These are phyloP conservation scores for Annulohypoxylon stygium DNA, from an alignment of 495 filamentous ascomycete genomes.

Conservation along the genomic window DNA sequence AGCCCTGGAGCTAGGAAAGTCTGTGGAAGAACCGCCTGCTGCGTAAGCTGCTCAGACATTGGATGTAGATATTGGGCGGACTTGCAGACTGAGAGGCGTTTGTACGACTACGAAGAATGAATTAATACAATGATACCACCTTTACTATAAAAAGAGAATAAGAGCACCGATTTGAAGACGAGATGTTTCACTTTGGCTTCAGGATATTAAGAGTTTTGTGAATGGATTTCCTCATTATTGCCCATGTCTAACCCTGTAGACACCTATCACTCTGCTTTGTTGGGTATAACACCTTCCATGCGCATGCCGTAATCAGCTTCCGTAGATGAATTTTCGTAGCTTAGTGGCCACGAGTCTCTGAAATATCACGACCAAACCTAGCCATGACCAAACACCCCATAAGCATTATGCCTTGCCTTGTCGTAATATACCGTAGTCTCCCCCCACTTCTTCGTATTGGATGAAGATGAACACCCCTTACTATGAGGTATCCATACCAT, in stretches of 20 bases:
- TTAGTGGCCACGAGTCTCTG: not conserved
- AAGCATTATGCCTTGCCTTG: not conserved
- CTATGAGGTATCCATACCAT: constrained; percentile 78
- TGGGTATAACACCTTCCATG: constrained; percentile 48
- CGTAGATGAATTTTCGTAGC: not conserved
- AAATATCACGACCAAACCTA: not conserved
- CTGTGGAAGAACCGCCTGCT: constrained; percentile 51
- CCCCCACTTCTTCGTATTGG: not conserved
- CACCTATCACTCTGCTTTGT: not conserved
- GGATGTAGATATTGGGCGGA: constrained; percentile 21
- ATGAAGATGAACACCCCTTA: constrained; percentile 16
- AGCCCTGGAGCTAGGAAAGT: constrained; percentile 57
- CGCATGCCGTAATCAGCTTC: not conserved
- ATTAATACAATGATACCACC: constrained; percentile 48
- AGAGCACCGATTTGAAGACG: not conserved
- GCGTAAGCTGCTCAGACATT: constrained; percentile 43
- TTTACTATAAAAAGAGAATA: not conserved
- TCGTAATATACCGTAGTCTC: not conserved
- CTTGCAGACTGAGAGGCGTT: constrained; percentile 6
- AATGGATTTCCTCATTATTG: constrained; percentile 20
- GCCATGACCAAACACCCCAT: not conserved
- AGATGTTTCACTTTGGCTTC: not conserved
- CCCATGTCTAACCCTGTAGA: constrained; percentile 3
- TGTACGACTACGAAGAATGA: constrained; percentile 27
- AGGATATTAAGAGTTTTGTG: constrained; percentile 3